Conservation (phyloP, 2,329 filamentous ascomycete species). For the Botrytis fabae region DNA sequence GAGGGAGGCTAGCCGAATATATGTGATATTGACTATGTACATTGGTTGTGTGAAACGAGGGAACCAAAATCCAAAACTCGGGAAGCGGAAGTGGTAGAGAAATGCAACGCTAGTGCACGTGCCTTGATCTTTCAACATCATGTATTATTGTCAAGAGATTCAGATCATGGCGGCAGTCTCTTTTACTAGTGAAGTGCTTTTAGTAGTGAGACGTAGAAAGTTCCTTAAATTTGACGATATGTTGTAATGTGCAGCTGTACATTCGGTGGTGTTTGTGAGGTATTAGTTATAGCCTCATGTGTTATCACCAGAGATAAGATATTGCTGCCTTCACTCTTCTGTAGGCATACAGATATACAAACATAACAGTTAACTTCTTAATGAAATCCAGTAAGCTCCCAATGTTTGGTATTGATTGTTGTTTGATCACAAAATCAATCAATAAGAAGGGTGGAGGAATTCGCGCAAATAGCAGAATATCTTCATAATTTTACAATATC, state of each 20-base stretch:
- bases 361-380: not conserved
- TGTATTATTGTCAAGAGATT: not conserved
- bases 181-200: not conserved
- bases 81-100: not conserved
- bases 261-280: not conserved
- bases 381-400: not conserved
- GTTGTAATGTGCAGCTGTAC: not conserved
- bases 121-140: not conserved
- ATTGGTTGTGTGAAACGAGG: not conserved
- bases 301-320: not conserved
- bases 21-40: not conserved
- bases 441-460: not conserved
- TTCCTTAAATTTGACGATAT: not conserved
- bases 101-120: not conserved
- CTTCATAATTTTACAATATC: not conserved
- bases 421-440: not conserved
- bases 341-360: not conserved
- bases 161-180: not conserved
- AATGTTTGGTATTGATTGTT: not conserved
- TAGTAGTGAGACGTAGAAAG: not conserved
- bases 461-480: not conserved
- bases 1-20: rapidly evolving
- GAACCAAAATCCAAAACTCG: not conserved
- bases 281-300: not conserved
- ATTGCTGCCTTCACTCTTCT: not conserved